Percentiles rank a stretch among this genome's conserved stretches.
Evolutionary conservation across 2,329 filamentous ascomycete species (phyloP).

Genomic region (Blastomyces percursus): DNA sequence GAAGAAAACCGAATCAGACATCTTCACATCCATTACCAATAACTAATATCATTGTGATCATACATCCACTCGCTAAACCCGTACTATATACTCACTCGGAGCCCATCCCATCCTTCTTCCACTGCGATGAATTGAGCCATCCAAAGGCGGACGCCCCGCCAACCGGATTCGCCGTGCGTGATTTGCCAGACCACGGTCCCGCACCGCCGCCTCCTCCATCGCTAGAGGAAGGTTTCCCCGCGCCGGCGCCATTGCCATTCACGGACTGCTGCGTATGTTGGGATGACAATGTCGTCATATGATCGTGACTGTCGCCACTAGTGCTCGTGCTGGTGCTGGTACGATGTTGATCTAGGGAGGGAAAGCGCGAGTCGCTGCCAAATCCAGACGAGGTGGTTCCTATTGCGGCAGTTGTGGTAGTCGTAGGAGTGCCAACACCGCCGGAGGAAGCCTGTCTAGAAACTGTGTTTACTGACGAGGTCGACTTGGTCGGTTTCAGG

Average conservation of each 20-base stretch:
- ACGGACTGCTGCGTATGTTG: neutral
- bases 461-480: slow-evolving; percentile 31
- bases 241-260: neutral
- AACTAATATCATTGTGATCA: neutral
- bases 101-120: neutral
- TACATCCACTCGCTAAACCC: neutral
- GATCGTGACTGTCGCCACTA: neutral
- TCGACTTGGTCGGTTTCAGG: slow-evolving; percentile 60
- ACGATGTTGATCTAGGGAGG: neutral
- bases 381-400: slow-evolving; percentile 10
- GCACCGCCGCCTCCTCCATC: slow-evolving; percentile 10
- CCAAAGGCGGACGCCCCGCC: slow-evolving; percentile 13
- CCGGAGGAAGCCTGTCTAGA: slow-evolving; percentile 10
- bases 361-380: neutral
- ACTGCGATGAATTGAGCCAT: slow-evolving; percentile 4
- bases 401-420: slow-evolving; percentile 13
- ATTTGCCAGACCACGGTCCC: slow-evolving; percentile 30
- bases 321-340: neutral
- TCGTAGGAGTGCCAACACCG: slow-evolving; percentile 6
- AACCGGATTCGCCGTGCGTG: slow-evolving; percentile 59
- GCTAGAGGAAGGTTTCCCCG: slow-evolving; percentile 11
- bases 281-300: neutral
- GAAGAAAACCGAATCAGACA: neutral
- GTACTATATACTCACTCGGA: neutral
- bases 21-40: too few species aligned